Evolutionary conservation across 495 filamentous ascomycete genomes (phyloP), one percentile per base, ranked within the genome.

Genomic region (Articulospora tetracladia): DNA sequence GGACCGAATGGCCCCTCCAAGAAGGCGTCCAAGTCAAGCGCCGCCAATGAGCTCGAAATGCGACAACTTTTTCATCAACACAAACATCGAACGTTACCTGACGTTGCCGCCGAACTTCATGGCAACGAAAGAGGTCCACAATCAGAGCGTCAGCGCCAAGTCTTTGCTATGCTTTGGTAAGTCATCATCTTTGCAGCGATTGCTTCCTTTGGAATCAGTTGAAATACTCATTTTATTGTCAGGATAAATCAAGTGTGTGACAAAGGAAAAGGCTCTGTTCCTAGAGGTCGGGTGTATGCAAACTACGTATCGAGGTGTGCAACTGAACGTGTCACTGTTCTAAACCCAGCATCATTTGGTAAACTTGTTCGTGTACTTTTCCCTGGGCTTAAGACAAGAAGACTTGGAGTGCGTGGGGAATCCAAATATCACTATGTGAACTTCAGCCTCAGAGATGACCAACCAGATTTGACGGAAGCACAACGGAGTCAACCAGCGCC

Each of bases 351-450:
- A 6, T 97, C 93, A 6, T 98, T 98, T 75, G 94, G 94, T 30
- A 98, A 98, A 70, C 83, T 98, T 25, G 94, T 98, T 25, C 84
- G 95, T 12, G 93, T 98, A 27, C 90, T 98, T 39, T 98, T 97
- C 62, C 93, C 93, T 1, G 92, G 91, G 47, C 85, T 98, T 19
- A 92, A 95, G 69, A 98, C 94, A 12, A 83, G 94, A 39, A 81
- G 94, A 52, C 79, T 98, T 13, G 94, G 94, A 47, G 92, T 98
- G 41, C 86, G 94, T 22, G 95, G 95, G 44, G 92, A 97, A 74
- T 98, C 95, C 4, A 98, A 98, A 71, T 98, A 98, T 71, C 95
- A 98, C 68, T 98, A 98, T 68, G 91, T 94, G 47, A 90, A 93
- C 69, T 85, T 97, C 69, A 84, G 83, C 1, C 78, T 97, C 30